Base-by-base conservation (phyloP, 2,329 filamentous ascomycete genomes). In the Trichophyton equinum region DNA sequence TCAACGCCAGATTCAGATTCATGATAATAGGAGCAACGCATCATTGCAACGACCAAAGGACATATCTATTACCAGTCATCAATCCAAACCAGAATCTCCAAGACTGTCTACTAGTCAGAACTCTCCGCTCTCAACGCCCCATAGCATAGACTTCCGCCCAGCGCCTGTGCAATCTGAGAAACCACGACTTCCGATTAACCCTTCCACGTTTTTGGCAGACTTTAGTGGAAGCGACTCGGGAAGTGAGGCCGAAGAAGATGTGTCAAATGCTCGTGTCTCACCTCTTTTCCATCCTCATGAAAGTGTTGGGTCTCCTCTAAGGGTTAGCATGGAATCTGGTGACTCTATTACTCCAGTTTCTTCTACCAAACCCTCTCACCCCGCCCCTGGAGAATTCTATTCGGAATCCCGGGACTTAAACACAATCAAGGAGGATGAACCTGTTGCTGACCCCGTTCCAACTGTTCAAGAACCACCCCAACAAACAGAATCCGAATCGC, bases 1-100 rank as follows among this genome's bases (percentile, higher is more conserved):
- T 4, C 87, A 95, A 69, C 84, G 90, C 51, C 88, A 95, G 68
- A 77, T 88, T 56, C 88, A 91, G 70, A 82, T 96, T 71, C 88
- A 92, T 64, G 83, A 88, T 68, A 88, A 85, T 30, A 82, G 86
- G 27, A 86, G 87, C 61, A 83, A 83, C 0, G 82, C 86, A 38
- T 72, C 76, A 59, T 67, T 62, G 62, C 70, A 65, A n/a, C 68
- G 68, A 30, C 62, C 70, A 9, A 67, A 72, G 40, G 73, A 70
- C 18, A 60, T 72, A 6, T 75, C 74, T 2, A 74, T 69, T 58
- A 70, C 72, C 7, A 75, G 73, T 62, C 69, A 70, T 62, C 69
- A 67, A 38, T 74, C 74, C 5, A 67, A 72, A 62, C 66, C 72
- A 8, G 73, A 72, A 61, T 75, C 74, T 6, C 67, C 68, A 22